phyloP scores from a whole-genome alignment of 2,329 filamentous ascomycete genomes.

The Myriosclerotinia duriaeana region DNA sequence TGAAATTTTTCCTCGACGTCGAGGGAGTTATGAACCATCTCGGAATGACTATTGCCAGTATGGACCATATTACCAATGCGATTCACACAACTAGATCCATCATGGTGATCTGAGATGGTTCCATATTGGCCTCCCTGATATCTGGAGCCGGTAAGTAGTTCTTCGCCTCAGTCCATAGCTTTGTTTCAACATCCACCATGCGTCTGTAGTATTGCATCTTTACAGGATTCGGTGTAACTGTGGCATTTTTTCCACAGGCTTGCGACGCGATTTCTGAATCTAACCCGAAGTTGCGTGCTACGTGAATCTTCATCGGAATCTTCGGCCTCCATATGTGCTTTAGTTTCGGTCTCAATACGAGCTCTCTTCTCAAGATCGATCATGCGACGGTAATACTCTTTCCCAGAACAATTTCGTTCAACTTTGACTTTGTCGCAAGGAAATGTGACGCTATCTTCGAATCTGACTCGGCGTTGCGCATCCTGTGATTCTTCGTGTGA shows the following conservation, averaged over 20 bases:
- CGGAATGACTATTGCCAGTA: too few relatives aligned
- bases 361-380: background rate
- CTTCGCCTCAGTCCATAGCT: background rate
- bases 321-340: background rate
- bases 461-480: background rate
- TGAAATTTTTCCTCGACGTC: too few relatives aligned
- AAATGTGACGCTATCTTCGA: background rate
- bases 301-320: background rate
- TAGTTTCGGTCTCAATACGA: background rate
- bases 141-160: too few relatives aligned
- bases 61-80: too few relatives aligned
- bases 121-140: too few relatives aligned
- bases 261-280: background rate
- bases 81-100: too few relatives aligned
- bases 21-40: too few relatives aligned
- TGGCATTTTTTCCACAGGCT: background rate
- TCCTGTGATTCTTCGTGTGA: background rate
- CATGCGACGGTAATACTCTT: background rate
- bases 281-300: background rate
- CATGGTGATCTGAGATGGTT: too few relatives aligned
- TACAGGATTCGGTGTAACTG: background rate
- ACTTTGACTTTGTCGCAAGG: background rate
- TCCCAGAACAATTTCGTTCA: background rate
- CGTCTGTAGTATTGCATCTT: background rate
- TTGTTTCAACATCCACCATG: background rate